Evolutionary conservation across 1,284 basidiomycete species (phyloP), one percentile per base, ranked within the genome.

Genomic region (Violaceomyces palustris): DNA sequence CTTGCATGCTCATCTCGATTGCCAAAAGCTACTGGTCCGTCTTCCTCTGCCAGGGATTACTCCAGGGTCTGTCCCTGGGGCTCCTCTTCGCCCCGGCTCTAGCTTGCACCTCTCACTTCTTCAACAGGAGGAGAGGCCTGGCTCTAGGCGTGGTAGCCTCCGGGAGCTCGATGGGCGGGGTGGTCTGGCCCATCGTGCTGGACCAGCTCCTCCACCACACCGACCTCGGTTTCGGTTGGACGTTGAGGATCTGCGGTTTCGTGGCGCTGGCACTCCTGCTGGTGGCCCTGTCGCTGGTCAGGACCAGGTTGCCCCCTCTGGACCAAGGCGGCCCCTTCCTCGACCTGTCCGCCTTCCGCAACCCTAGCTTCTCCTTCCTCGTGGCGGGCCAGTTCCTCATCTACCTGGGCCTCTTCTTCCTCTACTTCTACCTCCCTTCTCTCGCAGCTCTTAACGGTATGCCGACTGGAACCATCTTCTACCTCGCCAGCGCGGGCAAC

Each of bases 181-280:
- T 40, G n/a, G 39, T 42, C 15, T 46, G 44, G 44, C 44, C 44
- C 32, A 46, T 41, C 28, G 39, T 47, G 14, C 39, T 47, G 26
- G 45, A 47, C 23, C 28, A 33, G 17, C 30, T 47, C 18, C 42
- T 47, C 17, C 45, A 47, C 24, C 30, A 47, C 21, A n/a, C n/a
- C n/a, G 45, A 33, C 17, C 40, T 33, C 22, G 45, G 45, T 6
- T 47, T 43, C 19, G 29, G 12, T 12, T 28, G 41, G 45, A 19
- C 38, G 1, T 22, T 42, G 28, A n/a, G 45, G 7, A 43, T 42
- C 31, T 35, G 39, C 18, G 45, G 45, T 18, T 42, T 47, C 26
- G 42, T 47, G 14, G 32, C 31, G 12, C 39, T 47, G 14, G 31
- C 25, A 12, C 33, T 42, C 5, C 32, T 41, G 4, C 18, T 25